phyloP scores from a whole-genome alignment of 345 rosid genomes.

The Mercurialis annua region DNA sequence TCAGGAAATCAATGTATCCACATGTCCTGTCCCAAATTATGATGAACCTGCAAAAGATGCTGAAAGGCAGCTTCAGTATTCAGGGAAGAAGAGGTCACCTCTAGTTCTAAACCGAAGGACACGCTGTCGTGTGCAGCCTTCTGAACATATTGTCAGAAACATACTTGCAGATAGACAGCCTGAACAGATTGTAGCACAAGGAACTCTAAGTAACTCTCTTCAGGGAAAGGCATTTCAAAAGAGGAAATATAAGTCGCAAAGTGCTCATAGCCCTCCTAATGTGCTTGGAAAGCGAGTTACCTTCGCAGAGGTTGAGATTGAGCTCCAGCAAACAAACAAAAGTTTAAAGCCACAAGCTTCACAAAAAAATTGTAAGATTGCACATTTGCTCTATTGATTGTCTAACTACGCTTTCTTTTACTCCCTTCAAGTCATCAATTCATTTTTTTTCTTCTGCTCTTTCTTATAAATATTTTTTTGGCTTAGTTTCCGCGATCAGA shows the following conservation, averaged over 20 bases:
- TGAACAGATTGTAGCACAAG: constrained; percentile 23
- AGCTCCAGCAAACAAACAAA: constrained; percentile 25
- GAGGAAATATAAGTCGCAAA: constrained; percentile 14
- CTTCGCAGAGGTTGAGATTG: constrained; percentile 35
- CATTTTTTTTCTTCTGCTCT: not conserved
- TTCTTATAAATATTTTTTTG: not conserved
- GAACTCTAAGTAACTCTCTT: constrained; percentile 16
- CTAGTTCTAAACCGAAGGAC: constrained; percentile 26
- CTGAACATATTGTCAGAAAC: constrained; percentile 22
- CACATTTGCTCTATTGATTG: not conserved
- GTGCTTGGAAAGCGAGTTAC: constrained; percentile 38
- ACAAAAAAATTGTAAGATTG: constrained; percentile 26
- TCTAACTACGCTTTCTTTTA: not conserved
- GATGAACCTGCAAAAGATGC: constrained; percentile 26
- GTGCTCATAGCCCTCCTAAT: constrained; percentile 6
- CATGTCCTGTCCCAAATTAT: constrained; percentile 18
- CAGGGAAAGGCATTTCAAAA: constrained; percentile 19
- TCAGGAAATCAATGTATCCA: not conserved
- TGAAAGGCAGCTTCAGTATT: constrained; percentile 22
- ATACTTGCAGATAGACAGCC: constrained; percentile 16
- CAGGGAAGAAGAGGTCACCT: constrained; percentile 29
- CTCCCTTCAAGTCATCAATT: not conserved
- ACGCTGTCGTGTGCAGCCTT: constrained; percentile 25
- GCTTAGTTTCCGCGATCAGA: constrained; percentile 26
- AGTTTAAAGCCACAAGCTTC: constrained; percentile 16